phyloP scores from a whole-genome alignment of 306 rosid species.

The Amphicarpaea edgeworthii region DNA sequence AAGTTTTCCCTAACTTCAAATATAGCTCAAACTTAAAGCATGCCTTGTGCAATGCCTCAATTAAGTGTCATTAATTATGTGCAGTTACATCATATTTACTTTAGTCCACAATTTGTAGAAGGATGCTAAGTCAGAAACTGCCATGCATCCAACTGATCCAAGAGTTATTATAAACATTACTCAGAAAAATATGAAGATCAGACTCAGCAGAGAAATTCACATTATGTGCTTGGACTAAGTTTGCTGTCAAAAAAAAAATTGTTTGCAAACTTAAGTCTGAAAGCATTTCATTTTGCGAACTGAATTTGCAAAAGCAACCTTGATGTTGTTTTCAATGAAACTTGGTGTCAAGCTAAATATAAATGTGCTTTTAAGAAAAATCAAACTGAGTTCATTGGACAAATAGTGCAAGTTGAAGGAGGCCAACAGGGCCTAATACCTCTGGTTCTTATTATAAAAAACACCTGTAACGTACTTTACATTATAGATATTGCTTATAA shows the following conservation, averaged over 20 bases:
- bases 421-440: too few relatives aligned
- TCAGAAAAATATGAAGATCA: neutral
- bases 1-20: neutral
- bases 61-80: slow-evolving; percentile 19
- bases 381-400: too few relatives aligned
- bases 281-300: too few relatives aligned
- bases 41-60: neutral
- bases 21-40: neutral
- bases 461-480: too few relatives aligned
- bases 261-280: neutral
- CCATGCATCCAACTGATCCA: slow-evolving; percentile 33
- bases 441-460: too few relatives aligned
- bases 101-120: neutral
- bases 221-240: neutral
- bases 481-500: too few relatives aligned
- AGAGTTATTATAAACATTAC: neutral
- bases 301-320: neutral
- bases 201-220: neutral
- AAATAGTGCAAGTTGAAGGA: too few relatives aligned
- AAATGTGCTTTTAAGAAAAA: neutral
- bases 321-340: neutral
- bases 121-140: neutral
- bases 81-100: slow-evolving; percentile 2
- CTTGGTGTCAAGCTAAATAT: neutral
- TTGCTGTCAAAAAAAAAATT: too few relatives aligned